phyloP scores from a whole-genome alignment of 805 yeast genomes.

The Saccharomycopsis schoenii region DNA sequence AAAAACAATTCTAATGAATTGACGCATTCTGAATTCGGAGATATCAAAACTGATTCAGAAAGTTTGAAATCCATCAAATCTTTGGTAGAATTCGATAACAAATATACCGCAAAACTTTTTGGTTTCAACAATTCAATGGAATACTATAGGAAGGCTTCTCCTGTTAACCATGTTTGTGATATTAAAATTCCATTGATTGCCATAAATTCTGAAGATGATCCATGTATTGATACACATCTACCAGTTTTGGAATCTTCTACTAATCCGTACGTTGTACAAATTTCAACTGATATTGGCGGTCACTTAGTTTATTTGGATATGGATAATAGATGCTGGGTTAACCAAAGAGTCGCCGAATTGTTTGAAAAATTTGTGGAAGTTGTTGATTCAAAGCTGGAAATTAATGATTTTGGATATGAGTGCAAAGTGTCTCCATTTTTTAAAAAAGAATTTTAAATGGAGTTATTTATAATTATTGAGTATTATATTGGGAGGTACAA shows the following conservation, averaged over 20 bases:
- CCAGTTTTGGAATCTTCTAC: constrained; percentile 40
- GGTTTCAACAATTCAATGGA: constrained; percentile 55
- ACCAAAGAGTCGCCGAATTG: constrained; percentile 32
- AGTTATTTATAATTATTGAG: no score
- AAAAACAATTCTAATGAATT: constrained; percentile 35
- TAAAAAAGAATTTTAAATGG: neutral
- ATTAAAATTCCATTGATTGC: constrained; percentile 54
- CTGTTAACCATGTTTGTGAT: constrained; percentile 43
- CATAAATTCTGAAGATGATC: constrained; percentile 59
- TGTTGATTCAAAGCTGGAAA: constrained; percentile 20
- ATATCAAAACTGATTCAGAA: constrained; percentile 24
- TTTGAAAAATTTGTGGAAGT: constrained; percentile 30
- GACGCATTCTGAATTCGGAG: constrained; percentile 23
- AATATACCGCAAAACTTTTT: constrained; percentile 49
- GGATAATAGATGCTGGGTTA: constrained; percentile 40
- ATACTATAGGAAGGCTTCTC: constrained; percentile 58
- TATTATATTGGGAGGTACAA: no score
- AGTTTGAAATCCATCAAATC: constrained; percentile 27
- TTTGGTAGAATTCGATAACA: constrained; percentile 49
- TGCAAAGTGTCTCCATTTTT: constrained; percentile 3
- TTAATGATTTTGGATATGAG: constrained; percentile 6
- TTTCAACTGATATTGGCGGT: constrained; percentile 60
- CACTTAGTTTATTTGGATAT: constrained; percentile 47
- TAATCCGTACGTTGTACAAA: constrained; percentile 50
- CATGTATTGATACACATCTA: constrained; percentile 45